These are phyloP conservation scores for Kokia cookei DNA, from an alignment of 441 rosid species.

Conservation along the genomic window DNA sequence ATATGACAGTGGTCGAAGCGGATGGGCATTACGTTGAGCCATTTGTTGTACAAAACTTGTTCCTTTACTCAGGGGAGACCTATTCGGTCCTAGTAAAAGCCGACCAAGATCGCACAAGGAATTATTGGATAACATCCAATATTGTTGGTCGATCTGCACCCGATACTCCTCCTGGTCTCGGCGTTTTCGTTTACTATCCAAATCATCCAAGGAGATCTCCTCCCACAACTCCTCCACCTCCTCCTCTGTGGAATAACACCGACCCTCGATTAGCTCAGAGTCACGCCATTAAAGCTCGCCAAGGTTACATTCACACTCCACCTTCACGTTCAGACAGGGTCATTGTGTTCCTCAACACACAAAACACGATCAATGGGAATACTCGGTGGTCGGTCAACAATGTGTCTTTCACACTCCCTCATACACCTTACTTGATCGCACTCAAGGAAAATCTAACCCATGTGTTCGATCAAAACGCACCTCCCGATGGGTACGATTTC, in stretches of 20 bases:
- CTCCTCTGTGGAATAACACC: constrained; percentile 40
- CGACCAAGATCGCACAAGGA: constrained; percentile 46
- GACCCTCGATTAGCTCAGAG: constrained; percentile 38
- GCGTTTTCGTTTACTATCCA: constrained; percentile 53
- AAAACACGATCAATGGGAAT: constrained; percentile 35
- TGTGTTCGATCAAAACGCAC: constrained; percentile 34
- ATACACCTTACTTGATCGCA: constrained; percentile 54
- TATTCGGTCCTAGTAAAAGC: constrained; percentile 61
- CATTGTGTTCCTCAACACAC: constrained; percentile 55
- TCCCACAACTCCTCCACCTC: constrained; percentile 32
- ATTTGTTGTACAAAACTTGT: constrained; percentile 47
- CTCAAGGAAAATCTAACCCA: constrained; percentile 33
- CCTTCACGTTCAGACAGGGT: constrained; percentile 38
- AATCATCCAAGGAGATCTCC: constrained; percentile 41
- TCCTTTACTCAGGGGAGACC: constrained; percentile 73
- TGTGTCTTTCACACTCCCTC: constrained; percentile 47
- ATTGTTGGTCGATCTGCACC: constrained; percentile 43
- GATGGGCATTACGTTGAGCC: constrained; percentile 77
- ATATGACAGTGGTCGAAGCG: constrained; percentile 69
- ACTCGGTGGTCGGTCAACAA: constrained; percentile 59
- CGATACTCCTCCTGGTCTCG: constrained; percentile 37
- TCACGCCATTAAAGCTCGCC: constrained; percentile 39
- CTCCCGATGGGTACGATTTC: constrained; percentile 36
- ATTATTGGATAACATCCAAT: constrained; percentile 56
- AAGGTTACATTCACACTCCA: constrained; percentile 29